phyloP scores from a whole-genome alignment of 1,139 yeast species.

The Candida dubliniensis region DNA sequence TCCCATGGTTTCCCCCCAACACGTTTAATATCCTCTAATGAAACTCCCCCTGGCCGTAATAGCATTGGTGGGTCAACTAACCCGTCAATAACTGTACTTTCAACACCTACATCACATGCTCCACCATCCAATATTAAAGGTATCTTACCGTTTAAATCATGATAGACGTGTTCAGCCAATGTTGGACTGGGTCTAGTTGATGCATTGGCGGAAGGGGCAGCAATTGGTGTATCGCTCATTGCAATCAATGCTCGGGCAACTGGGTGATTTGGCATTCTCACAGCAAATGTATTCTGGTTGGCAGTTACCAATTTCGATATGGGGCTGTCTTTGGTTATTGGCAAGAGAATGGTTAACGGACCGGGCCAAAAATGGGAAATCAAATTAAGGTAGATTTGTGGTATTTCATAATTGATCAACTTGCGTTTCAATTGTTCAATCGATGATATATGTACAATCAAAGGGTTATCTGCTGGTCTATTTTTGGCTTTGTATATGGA shows the following conservation, averaged over 20 bases:
- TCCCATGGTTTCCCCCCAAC: slow-evolving; percentile 70
- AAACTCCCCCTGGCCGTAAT: slow-evolving; percentile 90
- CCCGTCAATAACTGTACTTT: slow-evolving; percentile 93
- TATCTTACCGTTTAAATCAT: slow-evolving; percentile 77
- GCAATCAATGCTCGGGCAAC: slow-evolving; percentile 90
- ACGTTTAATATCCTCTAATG: slow-evolving; percentile 66
- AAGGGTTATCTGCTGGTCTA: slow-evolving; percentile 92
- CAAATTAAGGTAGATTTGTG: slow-evolving; percentile 62
- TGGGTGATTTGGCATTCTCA: slow-evolving; percentile 82
- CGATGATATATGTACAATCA: slow-evolving; percentile 86
- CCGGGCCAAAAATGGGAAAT: slow-evolving; percentile 90
- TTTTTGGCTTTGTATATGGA: slow-evolving; percentile 85
- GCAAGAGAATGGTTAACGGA: slow-evolving; percentile 83
- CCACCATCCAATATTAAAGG: slow-evolving; percentile 93
- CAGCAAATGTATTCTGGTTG: slow-evolving; percentile 86
- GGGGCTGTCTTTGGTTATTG: slow-evolving; percentile 52
- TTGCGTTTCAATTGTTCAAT: slow-evolving; percentile 63
- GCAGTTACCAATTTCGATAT: slow-evolving; percentile 80
- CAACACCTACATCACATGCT: slow-evolving; percentile 84
- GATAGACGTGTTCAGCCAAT: slow-evolving; percentile 75
- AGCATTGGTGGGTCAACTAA: slow-evolving; percentile 80
- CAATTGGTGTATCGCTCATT: slow-evolving; percentile 83
- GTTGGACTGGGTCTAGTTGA: slow-evolving; percentile 96
- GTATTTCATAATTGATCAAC: slow-evolving; percentile 55
- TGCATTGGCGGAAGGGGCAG: slow-evolving; percentile 97